Evolutionary conservation across 164 flowering plant genomes (phyloP).

Genomic region (Houttuynia cordata): DNA sequence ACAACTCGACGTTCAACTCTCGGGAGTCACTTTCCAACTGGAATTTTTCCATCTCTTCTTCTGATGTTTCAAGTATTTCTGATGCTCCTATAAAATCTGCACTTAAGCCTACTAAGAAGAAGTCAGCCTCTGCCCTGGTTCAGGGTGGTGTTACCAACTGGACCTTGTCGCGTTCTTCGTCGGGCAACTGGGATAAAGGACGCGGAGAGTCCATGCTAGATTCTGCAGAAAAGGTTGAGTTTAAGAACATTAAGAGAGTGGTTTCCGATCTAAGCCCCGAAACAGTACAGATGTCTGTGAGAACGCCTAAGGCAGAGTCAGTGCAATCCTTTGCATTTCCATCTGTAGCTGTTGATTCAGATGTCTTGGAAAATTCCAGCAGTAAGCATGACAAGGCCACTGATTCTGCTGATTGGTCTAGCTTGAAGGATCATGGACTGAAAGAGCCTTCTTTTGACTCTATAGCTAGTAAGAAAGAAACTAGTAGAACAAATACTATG

Average conservation of each 20-base stretch:
- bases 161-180: constrained; percentile 8
- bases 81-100: constrained; percentile 9
- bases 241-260: constrained; percentile 10
- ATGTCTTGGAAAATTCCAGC: constrained; percentile 9
- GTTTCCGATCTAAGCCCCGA: constrained; percentile 15
- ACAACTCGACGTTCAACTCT: constrained; percentile 5
- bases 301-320: constrained; percentile 8
- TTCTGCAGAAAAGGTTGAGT: constrained; percentile 9
- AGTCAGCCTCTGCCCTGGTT: constrained; percentile 15
- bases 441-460: constrained; percentile 6
- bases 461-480: not conserved
- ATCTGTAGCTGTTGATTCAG: not conserved
- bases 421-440: constrained; percentile 7
- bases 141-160: constrained; percentile 2
- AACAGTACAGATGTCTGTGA: constrained; percentile 16
- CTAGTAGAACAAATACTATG: constrained; percentile 22
- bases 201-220: constrained; percentile 4
- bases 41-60: constrained; percentile 17
- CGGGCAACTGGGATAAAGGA: constrained; percentile 4
- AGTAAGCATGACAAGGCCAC: constrained; percentile 6
- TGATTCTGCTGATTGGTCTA: constrained; percentile 5
- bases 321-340: constrained; percentile 14
- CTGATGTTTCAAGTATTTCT: constrained; percentile 11
- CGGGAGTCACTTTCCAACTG: constrained; percentile 8
- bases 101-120: constrained; percentile 10